Conservation (phyloP, 2,329 filamentous ascomycete species). For the Bretziella fagacearum region DNA sequence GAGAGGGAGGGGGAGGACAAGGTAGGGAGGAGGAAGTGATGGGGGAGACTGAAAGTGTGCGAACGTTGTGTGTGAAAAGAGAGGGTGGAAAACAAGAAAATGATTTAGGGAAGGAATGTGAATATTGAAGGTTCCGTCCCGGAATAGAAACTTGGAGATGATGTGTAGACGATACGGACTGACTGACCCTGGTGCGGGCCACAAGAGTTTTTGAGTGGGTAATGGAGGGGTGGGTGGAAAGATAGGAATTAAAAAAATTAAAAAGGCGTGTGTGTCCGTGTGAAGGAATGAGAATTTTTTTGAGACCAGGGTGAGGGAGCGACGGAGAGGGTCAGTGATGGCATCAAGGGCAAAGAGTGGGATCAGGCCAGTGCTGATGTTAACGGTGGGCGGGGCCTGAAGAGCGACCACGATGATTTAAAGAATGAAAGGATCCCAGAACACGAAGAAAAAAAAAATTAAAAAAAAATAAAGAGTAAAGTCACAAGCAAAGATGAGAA, state of each 20-base stretch:
- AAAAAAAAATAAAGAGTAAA: background rate
- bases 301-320: conserved; percentile 9
- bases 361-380: conserved; percentile 4
- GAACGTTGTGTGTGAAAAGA: no score
- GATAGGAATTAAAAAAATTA: no score
- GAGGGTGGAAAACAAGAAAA: background rate
- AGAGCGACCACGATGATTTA: background rate
- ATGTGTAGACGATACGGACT: conserved; percentile 1
- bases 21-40: no score
- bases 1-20: no score
- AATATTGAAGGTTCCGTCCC: conserved; percentile 1
- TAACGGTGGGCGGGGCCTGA: conserved; percentile 3
- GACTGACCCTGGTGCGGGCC: background rate
- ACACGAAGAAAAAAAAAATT: conserved; percentile 1
- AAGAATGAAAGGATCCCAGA: conserved; percentile 1
- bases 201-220: conserved; percentile 6
- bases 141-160: conserved; percentile 1
- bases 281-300: conserved; percentile 15
- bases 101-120: background rate
- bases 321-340: conserved; percentile 6
- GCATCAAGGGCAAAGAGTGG: conserved; percentile 9
- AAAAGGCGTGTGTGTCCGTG: conserved; percentile 11
- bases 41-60: no score
- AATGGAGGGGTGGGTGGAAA: background rate
- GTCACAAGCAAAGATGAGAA: background rate